Percentiles rank a stretch among this genome's conserved stretches.
phyloP scores from a whole-genome alignment of 2,329 filamentous ascomycete genomes.

The Colletotrichum godetiae region DNA sequence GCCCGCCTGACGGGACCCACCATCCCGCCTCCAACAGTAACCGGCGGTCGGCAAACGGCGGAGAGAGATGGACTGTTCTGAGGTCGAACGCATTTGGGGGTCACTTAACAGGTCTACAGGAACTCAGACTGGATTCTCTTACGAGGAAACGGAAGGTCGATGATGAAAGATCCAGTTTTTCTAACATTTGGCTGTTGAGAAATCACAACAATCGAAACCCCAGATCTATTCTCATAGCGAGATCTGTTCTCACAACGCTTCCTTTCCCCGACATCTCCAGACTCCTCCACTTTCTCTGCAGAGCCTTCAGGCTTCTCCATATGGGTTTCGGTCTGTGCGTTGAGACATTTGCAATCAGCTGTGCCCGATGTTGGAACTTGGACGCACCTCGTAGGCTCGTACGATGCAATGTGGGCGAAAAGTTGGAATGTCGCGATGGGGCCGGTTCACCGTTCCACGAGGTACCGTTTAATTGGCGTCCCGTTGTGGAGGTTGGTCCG shows the following conservation, averaged over 20 bases:
- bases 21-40: neutral
- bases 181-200: no score
- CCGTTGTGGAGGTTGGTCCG: neutral
- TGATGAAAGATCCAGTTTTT: no score
- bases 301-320: neutral
- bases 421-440: neutral
- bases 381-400: constrained; percentile 27
- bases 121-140: no score
- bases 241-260: neutral
- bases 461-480: neutral
- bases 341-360: neutral
- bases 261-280: neutral
- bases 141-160: no score
- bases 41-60: constrained; percentile 14
- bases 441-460: neutral
- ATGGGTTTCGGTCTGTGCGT: neutral
- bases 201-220: no score
- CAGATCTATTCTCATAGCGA: no score
- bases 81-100: no score
- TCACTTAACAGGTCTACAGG: no score
- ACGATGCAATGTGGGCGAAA: constrained; percentile 3
- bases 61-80: no score
- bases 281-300: neutral
- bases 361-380: neutral
- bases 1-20: neutral